Percentiles rank a stretch among this genome's conserved stretches.
Conservation (phyloP, 495 filamentous ascomycete genomes). For the Lineolata rhizophorae region DNA sequence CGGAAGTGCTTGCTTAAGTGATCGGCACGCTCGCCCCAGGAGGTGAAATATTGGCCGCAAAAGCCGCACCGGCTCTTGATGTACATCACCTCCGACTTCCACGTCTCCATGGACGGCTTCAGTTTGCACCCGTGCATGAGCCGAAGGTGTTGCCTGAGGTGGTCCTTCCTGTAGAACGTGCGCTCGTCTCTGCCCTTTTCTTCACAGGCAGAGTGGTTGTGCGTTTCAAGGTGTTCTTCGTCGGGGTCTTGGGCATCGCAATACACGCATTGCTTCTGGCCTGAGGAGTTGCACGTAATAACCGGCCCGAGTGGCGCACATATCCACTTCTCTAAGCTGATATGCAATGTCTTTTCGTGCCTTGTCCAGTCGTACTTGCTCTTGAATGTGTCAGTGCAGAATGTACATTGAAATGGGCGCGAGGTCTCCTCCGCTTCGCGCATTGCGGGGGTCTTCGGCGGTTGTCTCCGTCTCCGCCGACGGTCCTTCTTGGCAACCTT, state of each 20-base stretch:
- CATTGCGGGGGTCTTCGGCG: constrained; percentile 20
- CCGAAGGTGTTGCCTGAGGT: constrained; percentile 59
- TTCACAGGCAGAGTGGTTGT: constrained; percentile 49
- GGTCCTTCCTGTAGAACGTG: constrained; percentile 69
- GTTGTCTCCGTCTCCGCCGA: constrained; percentile 45
- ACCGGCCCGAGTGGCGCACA: constrained; percentile 48
- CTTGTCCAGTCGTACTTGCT: constrained; percentile 73
- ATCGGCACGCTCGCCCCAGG: constrained; percentile 19
- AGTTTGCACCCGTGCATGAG: constrained; percentile 52
- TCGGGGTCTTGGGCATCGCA: constrained; percentile 37
- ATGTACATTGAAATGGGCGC: constrained; percentile 58
- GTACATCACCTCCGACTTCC: constrained; percentile 26
- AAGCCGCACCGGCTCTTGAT: constrained; percentile 21
- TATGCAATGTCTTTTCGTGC: constrained; percentile 62
- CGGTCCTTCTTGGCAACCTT: constrained; percentile 36
- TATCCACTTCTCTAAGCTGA: constrained; percentile 59
- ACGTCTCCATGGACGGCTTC: constrained; percentile 40
- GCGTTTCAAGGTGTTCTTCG: constrained; percentile 39
- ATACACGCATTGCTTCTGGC: constrained; percentile 38
- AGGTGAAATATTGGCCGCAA: constrained; percentile 16
- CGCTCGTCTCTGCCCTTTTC: constrained; percentile 40
- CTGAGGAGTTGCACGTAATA: constrained; percentile 20
- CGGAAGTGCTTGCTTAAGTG: constrained; percentile 22
- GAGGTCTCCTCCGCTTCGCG: constrained; percentile 10
- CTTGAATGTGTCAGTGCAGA: constrained; percentile 60